Evolutionary conservation across 441 rosid genomes (phyloP).

Genomic region (Euphorbia celastroides): DNA sequence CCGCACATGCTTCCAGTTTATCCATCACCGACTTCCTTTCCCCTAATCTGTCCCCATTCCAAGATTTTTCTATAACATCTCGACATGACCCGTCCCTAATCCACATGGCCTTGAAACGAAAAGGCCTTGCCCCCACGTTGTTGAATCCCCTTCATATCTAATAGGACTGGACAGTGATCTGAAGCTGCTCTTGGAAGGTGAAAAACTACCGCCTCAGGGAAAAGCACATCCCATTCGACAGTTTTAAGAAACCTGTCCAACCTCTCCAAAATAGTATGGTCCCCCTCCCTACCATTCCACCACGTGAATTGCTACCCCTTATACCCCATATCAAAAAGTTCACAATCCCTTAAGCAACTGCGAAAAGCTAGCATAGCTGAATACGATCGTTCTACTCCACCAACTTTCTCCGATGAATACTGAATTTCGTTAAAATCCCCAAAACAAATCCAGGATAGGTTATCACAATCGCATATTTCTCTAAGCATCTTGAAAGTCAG

Average conservation of each 20-base stretch:
- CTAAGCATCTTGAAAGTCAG: background rate
- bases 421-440: background rate
- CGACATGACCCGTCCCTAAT: background rate
- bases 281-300: background rate
- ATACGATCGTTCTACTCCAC: background rate
- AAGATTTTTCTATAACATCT: too few relatives aligned
- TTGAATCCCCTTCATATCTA: background rate
- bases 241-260: background rate
- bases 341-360: background rate
- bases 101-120: background rate
- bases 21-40: too few relatives aligned
- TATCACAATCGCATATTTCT: background rate
- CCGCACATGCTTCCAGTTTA: too few relatives aligned
- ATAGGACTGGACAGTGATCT: background rate
- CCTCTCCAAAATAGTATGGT: background rate
- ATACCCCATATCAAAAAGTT: background rate
- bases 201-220: background rate
- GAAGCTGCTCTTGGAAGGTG: background rate
- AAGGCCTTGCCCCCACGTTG: background rate
- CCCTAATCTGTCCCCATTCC: too few relatives aligned
- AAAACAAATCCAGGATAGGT: background rate
- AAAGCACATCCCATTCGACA: background rate
- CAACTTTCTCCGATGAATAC: background rate
- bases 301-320: background rate
- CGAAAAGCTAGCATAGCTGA: background rate